phyloP scores from a whole-genome alignment of 306 rosid species.

The Delonix regia region DNA sequence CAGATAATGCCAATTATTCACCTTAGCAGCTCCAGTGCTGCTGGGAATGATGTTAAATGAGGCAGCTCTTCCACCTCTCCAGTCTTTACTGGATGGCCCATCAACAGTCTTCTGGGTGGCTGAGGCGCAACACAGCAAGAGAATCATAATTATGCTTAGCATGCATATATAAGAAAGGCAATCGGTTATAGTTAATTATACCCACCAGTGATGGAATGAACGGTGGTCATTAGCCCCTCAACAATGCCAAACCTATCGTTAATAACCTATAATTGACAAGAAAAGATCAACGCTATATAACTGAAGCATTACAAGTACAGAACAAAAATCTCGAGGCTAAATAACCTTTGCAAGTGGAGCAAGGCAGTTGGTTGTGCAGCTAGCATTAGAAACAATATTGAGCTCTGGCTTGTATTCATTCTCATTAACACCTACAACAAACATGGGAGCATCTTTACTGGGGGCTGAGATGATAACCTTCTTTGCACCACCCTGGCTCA shows the following conservation, averaged over 20 bases:
- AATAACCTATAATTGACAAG: constrained; percentile 57
- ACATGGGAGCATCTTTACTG: constrained; percentile 95
- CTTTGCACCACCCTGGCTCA: constrained; percentile 83
- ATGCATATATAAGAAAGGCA: not conserved
- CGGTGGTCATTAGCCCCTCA: constrained; percentile 92
- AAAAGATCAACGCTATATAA: not conserved
- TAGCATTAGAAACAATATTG: constrained; percentile 70
- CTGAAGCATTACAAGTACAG: not conserved
- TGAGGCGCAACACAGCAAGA: constrained; percentile 27
- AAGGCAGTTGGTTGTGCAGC: constrained; percentile 93
- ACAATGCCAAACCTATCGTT: constrained; percentile 84
- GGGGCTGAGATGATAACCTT: constrained; percentile 94
- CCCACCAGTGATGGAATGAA: constrained; percentile 84
- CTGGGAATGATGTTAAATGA: constrained; percentile 95
- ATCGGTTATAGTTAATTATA: not conserved
- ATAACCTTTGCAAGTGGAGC: constrained; percentile 86
- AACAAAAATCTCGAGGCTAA: not conserved
- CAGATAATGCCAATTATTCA: constrained; percentile 21
- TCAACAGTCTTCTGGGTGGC: constrained; percentile 95
- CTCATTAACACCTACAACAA: constrained; percentile 89
- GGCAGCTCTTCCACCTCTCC: constrained; percentile 98
- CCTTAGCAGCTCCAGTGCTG: constrained; percentile 98
- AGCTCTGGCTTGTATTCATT: constrained; percentile 72
- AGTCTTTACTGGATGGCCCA: constrained; percentile 86
- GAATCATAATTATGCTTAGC: not conserved